Percentiles rank a stretch among this genome's conserved stretches.
phyloP scores from a whole-genome alignment of 1,284 basidiomycete species.

The Fomitiporia mediterranea region DNA sequence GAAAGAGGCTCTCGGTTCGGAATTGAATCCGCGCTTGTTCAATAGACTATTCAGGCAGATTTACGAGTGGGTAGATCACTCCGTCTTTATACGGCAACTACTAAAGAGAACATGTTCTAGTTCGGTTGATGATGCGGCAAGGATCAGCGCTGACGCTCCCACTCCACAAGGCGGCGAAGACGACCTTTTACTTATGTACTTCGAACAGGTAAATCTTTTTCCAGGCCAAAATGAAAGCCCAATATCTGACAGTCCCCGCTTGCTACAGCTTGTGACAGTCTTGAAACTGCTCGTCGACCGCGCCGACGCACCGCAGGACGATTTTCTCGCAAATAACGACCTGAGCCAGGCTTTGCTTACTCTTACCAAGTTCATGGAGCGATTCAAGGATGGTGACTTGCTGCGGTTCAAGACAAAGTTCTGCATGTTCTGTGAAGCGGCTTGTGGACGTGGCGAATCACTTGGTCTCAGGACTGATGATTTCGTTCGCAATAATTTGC shows the following conservation, averaged over 20 bases:
- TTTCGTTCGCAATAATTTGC: slow-evolving; percentile 59
- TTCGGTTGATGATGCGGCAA: slow-evolving; percentile 42
- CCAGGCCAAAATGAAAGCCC: background rate
- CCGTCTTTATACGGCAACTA: background rate
- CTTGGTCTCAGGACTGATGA: slow-evolving; percentile 65
- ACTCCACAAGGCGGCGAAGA: slow-evolving; percentile 37
- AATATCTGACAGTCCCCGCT: slow-evolving; percentile 12
- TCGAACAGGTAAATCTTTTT: slow-evolving; percentile 58
- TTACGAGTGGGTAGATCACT: slow-evolving; percentile 54
- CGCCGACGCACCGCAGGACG: slow-evolving; percentile 52
- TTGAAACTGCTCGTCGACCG: slow-evolving; percentile 76
- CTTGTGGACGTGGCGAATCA: slow-evolving; percentile 58
- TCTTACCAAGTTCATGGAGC: slow-evolving; percentile 63
- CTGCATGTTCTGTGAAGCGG: slow-evolving; percentile 66
- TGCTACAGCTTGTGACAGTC: slow-evolving; percentile 60
- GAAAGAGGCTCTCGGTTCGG: slow-evolving; percentile 75
- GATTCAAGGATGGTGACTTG: slow-evolving; percentile 50
- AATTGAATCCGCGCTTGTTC: slow-evolving; percentile 69
- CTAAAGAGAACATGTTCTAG: slow-evolving; percentile 28
- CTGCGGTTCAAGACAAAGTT: slow-evolving; percentile 73
- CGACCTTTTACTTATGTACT: slow-evolving; percentile 58
- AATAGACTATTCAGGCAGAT: slow-evolving; percentile 64
- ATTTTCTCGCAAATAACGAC: slow-evolving; percentile 61
- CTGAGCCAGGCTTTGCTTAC: slow-evolving; percentile 61
- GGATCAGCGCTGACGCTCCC: slow-evolving; percentile 17